phyloP scores from a whole-genome alignment of 176 grass and related monocot genomes.

The Carex cristatella region DNA sequence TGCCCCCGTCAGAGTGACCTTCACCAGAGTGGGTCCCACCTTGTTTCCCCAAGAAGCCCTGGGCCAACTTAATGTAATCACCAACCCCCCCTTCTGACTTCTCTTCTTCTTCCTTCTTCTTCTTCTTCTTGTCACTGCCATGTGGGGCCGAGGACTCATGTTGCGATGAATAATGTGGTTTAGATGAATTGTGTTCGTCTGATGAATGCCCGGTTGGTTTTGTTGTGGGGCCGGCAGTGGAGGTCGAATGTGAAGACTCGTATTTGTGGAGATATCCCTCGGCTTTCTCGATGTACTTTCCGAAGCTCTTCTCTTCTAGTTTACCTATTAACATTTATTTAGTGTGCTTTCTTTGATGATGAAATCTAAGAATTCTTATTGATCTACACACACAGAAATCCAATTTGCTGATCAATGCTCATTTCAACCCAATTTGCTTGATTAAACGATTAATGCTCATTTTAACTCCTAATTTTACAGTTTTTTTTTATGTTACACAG shows the following conservation, averaged over 20 bases:
- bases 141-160: background rate
- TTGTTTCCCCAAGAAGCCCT: slow-evolving; percentile 28
- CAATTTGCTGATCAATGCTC: background rate
- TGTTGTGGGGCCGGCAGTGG: background rate
- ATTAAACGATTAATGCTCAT: no score
- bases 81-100: slow-evolving; percentile 24
- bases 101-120: slow-evolving; percentile 29
- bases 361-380: background rate
- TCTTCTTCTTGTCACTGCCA: slow-evolving; percentile 34
- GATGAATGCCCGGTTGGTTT: background rate
- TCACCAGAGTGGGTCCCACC: background rate
- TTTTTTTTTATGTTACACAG: background rate
- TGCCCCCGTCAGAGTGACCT: background rate
- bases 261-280: slow-evolving; percentile 79
- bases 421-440: no score
- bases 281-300: slow-evolving; percentile 66
- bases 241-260: slow-evolving; percentile 25
- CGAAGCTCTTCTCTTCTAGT: slow-evolving; percentile 62
- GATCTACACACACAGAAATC: background rate
- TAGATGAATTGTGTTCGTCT: background rate
- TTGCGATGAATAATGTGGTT: background rate
- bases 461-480: background rate
- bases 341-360: background rate
- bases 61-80: slow-evolving; percentile 12
- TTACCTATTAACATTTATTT: slow-evolving; percentile 22